These are phyloP conservation scores for Blastobotrys petasosporus DNA, from an alignment of 1,139 yeast species.

Conservation along the genomic window DNA sequence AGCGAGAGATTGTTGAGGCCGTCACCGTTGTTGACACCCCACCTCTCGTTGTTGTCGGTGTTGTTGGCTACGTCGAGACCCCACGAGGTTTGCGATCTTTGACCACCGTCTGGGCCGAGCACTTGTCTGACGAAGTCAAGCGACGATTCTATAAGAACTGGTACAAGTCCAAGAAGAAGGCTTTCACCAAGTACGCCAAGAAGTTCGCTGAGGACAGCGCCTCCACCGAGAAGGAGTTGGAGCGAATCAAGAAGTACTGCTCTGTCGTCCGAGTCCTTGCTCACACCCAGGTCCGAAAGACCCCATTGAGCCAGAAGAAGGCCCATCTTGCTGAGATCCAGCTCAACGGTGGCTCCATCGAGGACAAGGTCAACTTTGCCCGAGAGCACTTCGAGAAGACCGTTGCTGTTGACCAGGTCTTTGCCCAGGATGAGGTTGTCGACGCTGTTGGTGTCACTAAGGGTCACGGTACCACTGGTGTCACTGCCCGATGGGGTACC, in stretches of 20 bases:
- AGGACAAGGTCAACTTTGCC: slow-evolving; percentile 99
- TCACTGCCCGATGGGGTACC: slow-evolving; percentile 99
- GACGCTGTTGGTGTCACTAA: slow-evolving; percentile 99
- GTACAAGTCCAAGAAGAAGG: slow-evolving; percentile 99
- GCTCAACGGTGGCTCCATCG: slow-evolving; percentile 97
- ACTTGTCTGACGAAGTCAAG: slow-evolving; percentile 97
- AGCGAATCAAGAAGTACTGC: slow-evolving; percentile 98
- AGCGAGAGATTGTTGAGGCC: slow-evolving; percentile 99
- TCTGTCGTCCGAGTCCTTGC: slow-evolving; percentile 97
- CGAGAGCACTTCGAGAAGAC: slow-evolving; percentile 99
- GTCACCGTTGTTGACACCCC: slow-evolving; percentile 99
- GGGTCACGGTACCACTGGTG: slow-evolving; percentile 99
- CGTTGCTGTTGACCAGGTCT: slow-evolving; percentile 88
- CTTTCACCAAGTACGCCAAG: slow-evolving; percentile 99
- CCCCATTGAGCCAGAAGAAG: slow-evolving; percentile 98
- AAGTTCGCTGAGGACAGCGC: slow-evolving; percentile 92
- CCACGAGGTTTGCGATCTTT: slow-evolving; percentile 99
- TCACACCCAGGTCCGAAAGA: slow-evolving; percentile 99
- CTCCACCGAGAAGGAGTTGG: slow-evolving; percentile 91
- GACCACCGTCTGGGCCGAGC: slow-evolving; percentile 99
- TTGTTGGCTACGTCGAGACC: slow-evolving; percentile 99
- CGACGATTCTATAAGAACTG: slow-evolving; percentile 99
- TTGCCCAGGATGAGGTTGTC: slow-evolving; percentile 98
- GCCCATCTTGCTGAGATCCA: slow-evolving; percentile 99
- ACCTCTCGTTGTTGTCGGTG: slow-evolving; percentile 98